Evolutionary conservation across 352 stramenopile genomes (phyloP), one percentile per base, ranked within the genome.

Genomic region (Globisporangium solare): DNA sequence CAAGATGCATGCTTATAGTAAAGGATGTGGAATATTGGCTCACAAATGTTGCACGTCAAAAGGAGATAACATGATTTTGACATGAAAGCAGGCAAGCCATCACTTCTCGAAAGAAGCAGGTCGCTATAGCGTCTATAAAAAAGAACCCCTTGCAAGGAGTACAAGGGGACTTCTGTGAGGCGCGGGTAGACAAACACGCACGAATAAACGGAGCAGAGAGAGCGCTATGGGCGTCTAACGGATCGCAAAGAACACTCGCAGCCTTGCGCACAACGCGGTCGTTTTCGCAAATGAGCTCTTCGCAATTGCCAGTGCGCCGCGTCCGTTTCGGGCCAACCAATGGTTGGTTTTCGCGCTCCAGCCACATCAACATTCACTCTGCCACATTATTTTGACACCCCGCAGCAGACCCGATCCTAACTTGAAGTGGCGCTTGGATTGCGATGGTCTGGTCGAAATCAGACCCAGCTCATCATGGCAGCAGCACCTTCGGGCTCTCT

Each of bases 31-130:
- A 21, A 47, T 62, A 47, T 62, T 17, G 56, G 56, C 56, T 62
- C 56, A 35, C 56, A 62, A 62, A 52, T 62, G 56, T 62, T 62
- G 56, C 56, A 62, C 41, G 56, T 55, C 56, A 56, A 56, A 53
- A 62, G 48, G 56, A 55, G 56, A 56, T 20, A 59, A 47, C 53
- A 41, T 59, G 56, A 49, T 62, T 47, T 56, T 52, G 48, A 55
- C 56, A 62, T 62, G 56, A 62, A 62, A 62, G 56, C 56, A 62
- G 56, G 56, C 56, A 62, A 62, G 56, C 51, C 56, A 51, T n/a
- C 10, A 13, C 39, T 6, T 43, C 39, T 35, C 27, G 27, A 43
- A 13, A 43, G 39, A 43, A 43, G 39, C 39, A 43, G 48, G 14
- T 56, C 20, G 40, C 47, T 62, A 10, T 62, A 20, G 56, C 56